A percentile compares a stretch with the other conserved stretches of the same genome.
These are phyloP conservation scores for Diaporthe eres DNA, from an alignment of 2,329 filamentous ascomycete genomes.

Conservation along the genomic window DNA sequence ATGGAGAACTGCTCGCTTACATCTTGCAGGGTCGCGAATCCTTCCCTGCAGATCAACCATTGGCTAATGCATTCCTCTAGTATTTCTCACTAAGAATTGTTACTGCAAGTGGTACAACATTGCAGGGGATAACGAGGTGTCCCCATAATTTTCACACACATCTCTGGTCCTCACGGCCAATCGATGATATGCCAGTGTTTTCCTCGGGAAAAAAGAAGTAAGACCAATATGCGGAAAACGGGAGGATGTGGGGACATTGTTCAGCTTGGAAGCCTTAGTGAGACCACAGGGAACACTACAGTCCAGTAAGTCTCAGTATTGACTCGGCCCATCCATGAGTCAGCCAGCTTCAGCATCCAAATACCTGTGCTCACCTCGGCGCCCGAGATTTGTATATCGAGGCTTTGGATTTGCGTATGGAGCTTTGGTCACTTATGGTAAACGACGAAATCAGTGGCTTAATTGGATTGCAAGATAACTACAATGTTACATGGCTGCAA, in stretches of 20 bases:
- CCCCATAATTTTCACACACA: background rate
- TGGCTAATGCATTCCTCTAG: background rate
- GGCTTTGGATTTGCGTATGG: too few species aligned
- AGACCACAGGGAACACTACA: background rate
- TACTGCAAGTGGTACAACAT: background rate
- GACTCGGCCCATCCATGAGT: background rate
- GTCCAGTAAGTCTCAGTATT: background rate
- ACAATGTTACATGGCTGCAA: too few species aligned
- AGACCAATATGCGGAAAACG: background rate
- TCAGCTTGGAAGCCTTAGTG: background rate
- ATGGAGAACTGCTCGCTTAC: slow-evolving; percentile 3
- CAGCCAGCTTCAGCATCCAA: background rate
- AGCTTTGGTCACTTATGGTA: too few species aligned
- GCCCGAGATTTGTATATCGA: too few species aligned
- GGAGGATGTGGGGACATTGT: background rate
- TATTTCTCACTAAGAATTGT: background rate
- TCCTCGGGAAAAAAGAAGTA: too few species aligned
- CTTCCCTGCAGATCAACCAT: background rate
- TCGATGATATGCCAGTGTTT: background rate
- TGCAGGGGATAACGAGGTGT: background rate
- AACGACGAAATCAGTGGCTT: too few species aligned
- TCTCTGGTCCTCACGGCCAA: background rate
- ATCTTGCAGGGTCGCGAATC: slow-evolving; percentile 1
- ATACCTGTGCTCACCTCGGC: too few species aligned
- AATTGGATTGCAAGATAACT: too few species aligned